Conservation (phyloP, 2,329 filamentous ascomycete species). For the Arthroderma sp. region DNA sequence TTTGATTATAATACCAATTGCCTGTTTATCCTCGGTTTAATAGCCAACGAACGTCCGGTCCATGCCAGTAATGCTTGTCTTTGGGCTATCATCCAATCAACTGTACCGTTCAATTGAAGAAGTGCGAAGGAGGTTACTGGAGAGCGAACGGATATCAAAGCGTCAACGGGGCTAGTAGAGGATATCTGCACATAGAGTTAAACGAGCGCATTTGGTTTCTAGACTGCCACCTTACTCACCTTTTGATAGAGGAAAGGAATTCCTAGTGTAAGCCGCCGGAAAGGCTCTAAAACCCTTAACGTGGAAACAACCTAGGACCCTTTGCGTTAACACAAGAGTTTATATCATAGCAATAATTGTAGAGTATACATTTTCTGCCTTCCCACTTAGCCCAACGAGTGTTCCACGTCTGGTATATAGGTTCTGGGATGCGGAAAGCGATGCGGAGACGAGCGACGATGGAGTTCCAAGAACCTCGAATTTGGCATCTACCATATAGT, state of each 20-base stretch:
- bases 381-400: slow-evolving; percentile 76
- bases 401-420: slow-evolving; percentile 88
- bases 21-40: slow-evolving; percentile 62
- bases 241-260: slow-evolving; percentile 91
- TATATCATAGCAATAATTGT: not conserved
- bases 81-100: slow-evolving; percentile 90
- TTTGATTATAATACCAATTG: slow-evolving; percentile 41
- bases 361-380: slow-evolving; percentile 65
- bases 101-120: slow-evolving; percentile 78
- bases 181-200: slow-evolving; percentile 44
- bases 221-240: slow-evolving; percentile 16
- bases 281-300: slow-evolving; percentile 71
- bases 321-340: slow-evolving; percentile 3
- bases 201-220: not conserved
- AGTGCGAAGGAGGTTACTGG: slow-evolving; percentile 76
- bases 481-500: slow-evolving; percentile 55
- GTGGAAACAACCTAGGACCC: slow-evolving; percentile 63
- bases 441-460: slow-evolving; percentile 86
- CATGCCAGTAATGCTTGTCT: slow-evolving; percentile 83
- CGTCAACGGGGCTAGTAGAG: slow-evolving; percentile 75
- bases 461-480: slow-evolving; percentile 90
- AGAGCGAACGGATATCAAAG: slow-evolving; percentile 76
- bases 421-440: slow-evolving; percentile 81
- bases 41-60: slow-evolving; percentile 75
- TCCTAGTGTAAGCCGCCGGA: slow-evolving; percentile 64